Evolutionary conservation across 2,329 filamentous ascomycete species (phyloP).

Genomic region (Aspergillus pseudonomiae): DNA sequence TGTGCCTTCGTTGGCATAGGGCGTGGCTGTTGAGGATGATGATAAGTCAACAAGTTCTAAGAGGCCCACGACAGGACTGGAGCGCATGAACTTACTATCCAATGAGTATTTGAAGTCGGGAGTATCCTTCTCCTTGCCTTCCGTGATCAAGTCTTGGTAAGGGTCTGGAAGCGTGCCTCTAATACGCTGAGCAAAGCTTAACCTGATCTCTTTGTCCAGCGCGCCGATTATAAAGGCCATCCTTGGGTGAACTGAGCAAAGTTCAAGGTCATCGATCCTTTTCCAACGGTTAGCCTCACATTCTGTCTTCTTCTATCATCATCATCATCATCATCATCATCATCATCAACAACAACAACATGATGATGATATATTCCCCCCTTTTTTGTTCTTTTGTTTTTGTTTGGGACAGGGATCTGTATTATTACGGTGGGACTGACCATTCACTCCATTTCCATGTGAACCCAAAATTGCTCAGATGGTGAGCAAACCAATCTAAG

Average conservation of each 20-base stretch:
- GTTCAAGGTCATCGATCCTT: constrained; percentile 76
- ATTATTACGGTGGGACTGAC: constrained; percentile 48
- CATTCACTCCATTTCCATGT: constrained; percentile 99
- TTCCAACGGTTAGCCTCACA: constrained; percentile 19
- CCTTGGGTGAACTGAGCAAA: constrained; percentile 77
- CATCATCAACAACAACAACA: too few species aligned
- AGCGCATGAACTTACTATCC: constrained; percentile 59
- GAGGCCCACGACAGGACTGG: neutral
- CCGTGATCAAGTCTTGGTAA: constrained; percentile 78
- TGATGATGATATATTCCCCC: too few species aligned
- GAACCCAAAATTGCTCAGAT: constrained; percentile 98
- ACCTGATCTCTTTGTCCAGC: constrained; percentile 92
- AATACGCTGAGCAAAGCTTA: constrained; percentile 95
- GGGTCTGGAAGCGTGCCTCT: constrained; percentile 86
- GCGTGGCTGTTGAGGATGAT: constrained; percentile 59
- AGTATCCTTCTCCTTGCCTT: constrained; percentile 91
- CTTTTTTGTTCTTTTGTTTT: neutral
- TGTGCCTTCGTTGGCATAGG: constrained; percentile 81
- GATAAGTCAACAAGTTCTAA: neutral
- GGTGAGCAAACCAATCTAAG: constrained; percentile 96
- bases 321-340: neutral
- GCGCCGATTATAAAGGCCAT: constrained; percentile 92
- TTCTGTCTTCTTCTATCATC: neutral
- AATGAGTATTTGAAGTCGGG: constrained; percentile 90
- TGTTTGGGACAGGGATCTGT: neutral